Conservation (phyloP, 1,139 yeast species). For the Saccharomyces pastorianus region DNA sequence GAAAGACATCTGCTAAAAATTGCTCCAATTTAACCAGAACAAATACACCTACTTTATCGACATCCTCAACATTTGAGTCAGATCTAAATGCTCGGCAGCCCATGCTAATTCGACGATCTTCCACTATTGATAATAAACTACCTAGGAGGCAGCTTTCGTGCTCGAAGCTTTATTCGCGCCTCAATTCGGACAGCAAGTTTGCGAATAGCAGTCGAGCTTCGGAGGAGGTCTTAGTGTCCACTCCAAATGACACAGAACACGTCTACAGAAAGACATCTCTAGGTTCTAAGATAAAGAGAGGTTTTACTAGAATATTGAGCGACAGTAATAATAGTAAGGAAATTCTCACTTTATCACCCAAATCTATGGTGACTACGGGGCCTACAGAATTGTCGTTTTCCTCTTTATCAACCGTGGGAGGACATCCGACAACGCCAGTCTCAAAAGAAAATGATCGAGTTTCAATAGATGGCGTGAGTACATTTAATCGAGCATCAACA, state of each 20-base stretch:
- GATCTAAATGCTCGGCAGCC: not conserved
- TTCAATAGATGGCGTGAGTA: not conserved
- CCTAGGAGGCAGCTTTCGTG: conserved; percentile 4
- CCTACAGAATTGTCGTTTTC: not conserved
- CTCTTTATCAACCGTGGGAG: not conserved
- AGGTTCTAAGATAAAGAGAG: conserved; percentile 24
- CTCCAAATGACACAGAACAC: conserved; percentile 1
- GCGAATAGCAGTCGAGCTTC: not conserved
- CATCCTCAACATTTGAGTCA: not conserved
- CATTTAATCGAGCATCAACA: not conserved
- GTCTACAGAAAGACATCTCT: conserved; percentile 20
- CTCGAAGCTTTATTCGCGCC: not conserved
- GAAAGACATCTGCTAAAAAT: conserved; percentile 22
- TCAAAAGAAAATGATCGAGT: not conserved
- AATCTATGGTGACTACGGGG: not conserved
- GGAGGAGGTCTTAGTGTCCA: conserved; percentile 4
- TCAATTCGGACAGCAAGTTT: not conserved
- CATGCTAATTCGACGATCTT: not conserved
- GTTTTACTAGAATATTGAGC: conserved; percentile 25
- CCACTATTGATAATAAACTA: conserved; percentile 1
- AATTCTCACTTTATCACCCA: conserved; percentile 9
- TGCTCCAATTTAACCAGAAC: conserved; percentile 4
- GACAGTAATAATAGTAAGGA: conserved; percentile 12
- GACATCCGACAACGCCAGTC: not conserved
- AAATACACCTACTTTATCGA: conserved; percentile 11